phyloP scores from a whole-genome alignment of 805 yeast species.

The Starmera amethionina region DNA sequence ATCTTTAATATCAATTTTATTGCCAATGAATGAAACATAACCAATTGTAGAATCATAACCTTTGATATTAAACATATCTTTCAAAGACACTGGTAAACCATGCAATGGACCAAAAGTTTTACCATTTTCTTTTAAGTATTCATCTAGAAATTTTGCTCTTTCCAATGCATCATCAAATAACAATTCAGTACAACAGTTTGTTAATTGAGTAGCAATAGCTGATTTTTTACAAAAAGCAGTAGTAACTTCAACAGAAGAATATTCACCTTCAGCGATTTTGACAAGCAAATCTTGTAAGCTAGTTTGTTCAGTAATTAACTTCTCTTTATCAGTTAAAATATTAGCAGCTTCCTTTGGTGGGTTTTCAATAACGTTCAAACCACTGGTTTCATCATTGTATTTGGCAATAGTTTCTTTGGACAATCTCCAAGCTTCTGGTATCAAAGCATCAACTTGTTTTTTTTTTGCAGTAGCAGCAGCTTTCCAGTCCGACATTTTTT shows the following conservation, averaged over 20 bases:
- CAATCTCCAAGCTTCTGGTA: no score
- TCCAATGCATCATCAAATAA: constrained; percentile 45
- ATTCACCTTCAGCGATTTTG: neutral
- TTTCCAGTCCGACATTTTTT: no score
- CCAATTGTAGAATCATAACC: constrained; percentile 39
- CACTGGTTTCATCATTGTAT: no score
- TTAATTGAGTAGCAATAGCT: constrained; percentile 40
- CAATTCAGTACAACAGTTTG: constrained; percentile 15
- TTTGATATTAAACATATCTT: constrained; percentile 25
- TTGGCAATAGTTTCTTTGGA: no score
- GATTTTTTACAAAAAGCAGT: constrained; percentile 44
- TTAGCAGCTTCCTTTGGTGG: no score
- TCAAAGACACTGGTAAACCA: constrained; percentile 53
- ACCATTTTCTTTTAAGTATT: constrained; percentile 31
- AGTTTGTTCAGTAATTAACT: neutral
- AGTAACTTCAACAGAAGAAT: constrained; percentile 24
- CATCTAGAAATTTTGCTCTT: constrained; percentile 43
- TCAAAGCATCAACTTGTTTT: no score
- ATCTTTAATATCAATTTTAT: constrained; percentile 1
- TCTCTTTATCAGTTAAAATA: neutral
- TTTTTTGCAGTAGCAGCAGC: no score
- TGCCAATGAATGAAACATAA: constrained; percentile 16
- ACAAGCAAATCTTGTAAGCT: neutral
- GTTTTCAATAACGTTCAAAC: no score
- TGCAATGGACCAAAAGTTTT: constrained; percentile 43